phyloP scores from a whole-genome alignment of 306 rosid genomes.

The Corylus americana region DNA sequence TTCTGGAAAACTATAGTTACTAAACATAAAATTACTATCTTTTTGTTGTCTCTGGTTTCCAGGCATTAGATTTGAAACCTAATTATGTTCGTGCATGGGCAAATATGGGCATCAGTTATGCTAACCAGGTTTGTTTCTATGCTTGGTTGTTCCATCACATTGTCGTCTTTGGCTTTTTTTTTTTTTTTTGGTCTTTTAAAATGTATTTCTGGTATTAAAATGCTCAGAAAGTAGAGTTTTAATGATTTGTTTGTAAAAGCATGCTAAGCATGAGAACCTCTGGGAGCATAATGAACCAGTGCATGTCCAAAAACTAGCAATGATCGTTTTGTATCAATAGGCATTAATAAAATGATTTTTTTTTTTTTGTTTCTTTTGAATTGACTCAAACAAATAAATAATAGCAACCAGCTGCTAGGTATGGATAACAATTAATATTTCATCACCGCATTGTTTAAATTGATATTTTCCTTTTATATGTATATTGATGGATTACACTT shows the following conservation, averaged over 20 bases:
- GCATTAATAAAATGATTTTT: not conserved
- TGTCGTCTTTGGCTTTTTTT: conserved; percentile 11
- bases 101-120: conserved; percentile 98
- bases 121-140: conserved; percentile 73
- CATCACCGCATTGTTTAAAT: not conserved
- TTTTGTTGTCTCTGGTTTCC: conserved; percentile 21
- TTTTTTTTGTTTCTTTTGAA: not conserved
- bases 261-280: not conserved
- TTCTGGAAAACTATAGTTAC: not conserved
- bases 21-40: not conserved
- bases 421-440: not conserved
- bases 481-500: too few species aligned
- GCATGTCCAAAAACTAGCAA: not conserved
- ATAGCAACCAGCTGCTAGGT: not conserved
- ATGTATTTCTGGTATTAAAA: not conserved
- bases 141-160: conserved; percentile 17
- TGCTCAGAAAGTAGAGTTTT: not conserved
- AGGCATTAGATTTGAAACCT: conserved; percentile 98
- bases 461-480: too few species aligned
- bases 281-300: not conserved
- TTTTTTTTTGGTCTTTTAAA: not conserved
- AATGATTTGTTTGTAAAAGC: not conserved
- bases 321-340: not conserved
- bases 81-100: conserved; percentile 99
- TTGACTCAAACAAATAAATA: not conserved